These are phyloP conservation scores for Pythium guiyangense DNA, from an alignment of 352 stramenopile species.

Conservation along the genomic window DNA sequence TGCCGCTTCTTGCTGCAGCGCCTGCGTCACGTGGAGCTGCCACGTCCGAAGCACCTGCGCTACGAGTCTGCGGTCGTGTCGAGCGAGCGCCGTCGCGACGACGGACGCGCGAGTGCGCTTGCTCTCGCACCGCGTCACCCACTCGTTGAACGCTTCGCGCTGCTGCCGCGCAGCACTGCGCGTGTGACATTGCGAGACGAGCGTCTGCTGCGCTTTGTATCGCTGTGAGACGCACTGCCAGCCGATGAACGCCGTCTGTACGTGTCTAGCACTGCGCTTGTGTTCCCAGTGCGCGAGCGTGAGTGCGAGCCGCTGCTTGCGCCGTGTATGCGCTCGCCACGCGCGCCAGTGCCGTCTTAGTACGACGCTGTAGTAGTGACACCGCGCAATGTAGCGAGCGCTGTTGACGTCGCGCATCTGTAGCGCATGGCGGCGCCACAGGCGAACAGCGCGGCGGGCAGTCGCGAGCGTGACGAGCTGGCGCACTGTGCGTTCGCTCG, in stretches of 20 bases:
- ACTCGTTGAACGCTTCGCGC: background rate
- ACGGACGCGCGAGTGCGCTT: background rate
- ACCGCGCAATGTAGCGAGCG: too few relatives aligned
- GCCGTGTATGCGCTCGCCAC: too few relatives aligned
- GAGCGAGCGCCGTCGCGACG: background rate
- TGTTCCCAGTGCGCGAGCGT: too few relatives aligned
- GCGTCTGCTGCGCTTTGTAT: background rate
- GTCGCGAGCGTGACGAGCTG: background rate
- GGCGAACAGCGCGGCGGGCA: background rate
- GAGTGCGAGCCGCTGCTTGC: too few relatives aligned
- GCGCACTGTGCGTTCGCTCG: background rate
- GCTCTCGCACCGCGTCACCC: constrained; percentile 1
- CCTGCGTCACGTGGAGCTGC: background rate
- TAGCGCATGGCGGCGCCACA: background rate
- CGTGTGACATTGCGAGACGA: background rate
- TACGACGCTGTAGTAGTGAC: too few relatives aligned
- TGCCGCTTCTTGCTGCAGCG: background rate
- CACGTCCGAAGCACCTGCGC: constrained; percentile 4
- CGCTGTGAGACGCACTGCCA: background rate
- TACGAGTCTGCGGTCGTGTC: background rate
- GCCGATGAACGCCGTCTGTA: too few relatives aligned
- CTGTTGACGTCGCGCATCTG: too few relatives aligned
- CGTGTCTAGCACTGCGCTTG: too few relatives aligned
- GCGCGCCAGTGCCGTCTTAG: too few relatives aligned
- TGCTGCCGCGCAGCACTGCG: background rate